Conservation (phyloP, 208 protist genomes). For the Trypanosoma boissoni region DNA sequence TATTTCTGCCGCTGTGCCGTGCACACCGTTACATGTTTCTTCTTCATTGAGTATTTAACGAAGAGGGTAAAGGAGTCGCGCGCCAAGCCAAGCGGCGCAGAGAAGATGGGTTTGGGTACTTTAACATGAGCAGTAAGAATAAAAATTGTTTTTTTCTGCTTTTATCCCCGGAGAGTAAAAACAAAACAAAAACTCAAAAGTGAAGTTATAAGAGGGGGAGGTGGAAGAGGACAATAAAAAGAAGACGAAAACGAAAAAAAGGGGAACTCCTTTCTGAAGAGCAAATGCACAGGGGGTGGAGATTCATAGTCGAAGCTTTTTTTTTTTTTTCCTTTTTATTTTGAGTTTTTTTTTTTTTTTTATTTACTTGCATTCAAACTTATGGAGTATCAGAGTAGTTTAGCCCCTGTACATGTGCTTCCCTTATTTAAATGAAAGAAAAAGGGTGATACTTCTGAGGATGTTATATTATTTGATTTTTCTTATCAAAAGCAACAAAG, state of each 20-base stretch:
- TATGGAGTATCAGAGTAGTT: too few relatives aligned
- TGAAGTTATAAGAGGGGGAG: not conserved
- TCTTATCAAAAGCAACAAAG: constrained; percentile 8
- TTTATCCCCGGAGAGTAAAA: not conserved
- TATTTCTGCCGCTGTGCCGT: constrained; percentile 87
- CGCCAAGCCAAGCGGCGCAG: constrained; percentile 12
- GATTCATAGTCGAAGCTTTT: not conserved
- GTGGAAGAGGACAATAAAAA: not conserved
- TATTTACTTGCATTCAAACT: constrained; percentile 5
- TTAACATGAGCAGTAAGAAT: not conserved
- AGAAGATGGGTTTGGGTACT: not conserved
- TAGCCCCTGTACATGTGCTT: too few relatives aligned
- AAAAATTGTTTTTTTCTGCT: not conserved
- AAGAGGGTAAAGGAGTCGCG: constrained; percentile 30
- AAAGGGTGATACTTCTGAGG: too few relatives aligned
- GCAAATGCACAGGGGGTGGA: not conserved
- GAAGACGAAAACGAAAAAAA: too few relatives aligned
- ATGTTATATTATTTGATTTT: too few relatives aligned
- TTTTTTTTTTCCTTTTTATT: constrained; percentile 12
- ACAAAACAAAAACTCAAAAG: not conserved
- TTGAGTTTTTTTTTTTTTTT: constrained; percentile 8
- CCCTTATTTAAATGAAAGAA: too few relatives aligned
- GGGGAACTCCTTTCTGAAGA: not conserved
- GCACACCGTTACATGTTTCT: constrained; percentile 91
- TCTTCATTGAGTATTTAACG: constrained; percentile 82